Evolutionary conservation across 2,329 filamentous ascomycete genomes (phyloP).

Genomic region (Colletotrichum neosansevieriae): DNA sequence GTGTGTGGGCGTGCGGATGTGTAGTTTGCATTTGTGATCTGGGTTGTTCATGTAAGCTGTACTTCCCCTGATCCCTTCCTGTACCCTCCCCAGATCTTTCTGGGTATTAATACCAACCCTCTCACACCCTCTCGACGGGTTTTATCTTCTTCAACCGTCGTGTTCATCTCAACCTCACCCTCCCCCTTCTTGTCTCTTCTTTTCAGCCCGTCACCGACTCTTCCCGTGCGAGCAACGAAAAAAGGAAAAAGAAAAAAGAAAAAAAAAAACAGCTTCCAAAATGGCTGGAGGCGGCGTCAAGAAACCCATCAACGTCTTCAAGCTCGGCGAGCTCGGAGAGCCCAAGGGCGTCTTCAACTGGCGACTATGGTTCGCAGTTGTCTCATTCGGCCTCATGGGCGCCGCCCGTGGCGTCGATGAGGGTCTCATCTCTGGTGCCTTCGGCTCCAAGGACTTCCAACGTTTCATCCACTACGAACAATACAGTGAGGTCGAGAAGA

Average conservation of each 20-base stretch:
- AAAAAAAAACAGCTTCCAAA: slow-evolving; percentile 12
- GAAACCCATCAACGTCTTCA: slow-evolving; percentile 73
- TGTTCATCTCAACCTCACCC: slow-evolving; percentile 28
- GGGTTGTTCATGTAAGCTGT: slow-evolving; percentile 14
- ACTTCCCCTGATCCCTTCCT: not conserved
- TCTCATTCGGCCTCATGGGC: slow-evolving; percentile 81
- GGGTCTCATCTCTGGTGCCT: slow-evolving; percentile 80
- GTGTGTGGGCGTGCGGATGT: not conserved
- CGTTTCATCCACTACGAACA: slow-evolving; percentile 67
- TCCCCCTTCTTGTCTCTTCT: not conserved
- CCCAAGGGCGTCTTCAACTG: slow-evolving; percentile 81
- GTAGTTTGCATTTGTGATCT: slow-evolving; percentile 27
- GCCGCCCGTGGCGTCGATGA: slow-evolving; percentile 85
- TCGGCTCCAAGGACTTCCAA: slow-evolving; percentile 75
- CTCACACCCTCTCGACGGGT: not conserved
- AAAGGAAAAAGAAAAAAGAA: not conserved
- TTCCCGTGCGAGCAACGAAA: slow-evolving; percentile 18
- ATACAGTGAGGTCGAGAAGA: slow-evolving; percentile 65
- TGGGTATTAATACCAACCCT: slow-evolving; percentile 32
- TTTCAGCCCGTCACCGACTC: slow-evolving; percentile 3
- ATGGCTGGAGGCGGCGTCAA: slow-evolving; percentile 57
- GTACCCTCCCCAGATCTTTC: not conserved
- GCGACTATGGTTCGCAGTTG: slow-evolving; percentile 81
- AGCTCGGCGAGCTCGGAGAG: slow-evolving; percentile 71
- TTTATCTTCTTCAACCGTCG: slow-evolving; percentile 17